phyloP scores from a whole-genome alignment of 495 filamentous ascomycete genomes.

The Penicillium pancosmium region DNA sequence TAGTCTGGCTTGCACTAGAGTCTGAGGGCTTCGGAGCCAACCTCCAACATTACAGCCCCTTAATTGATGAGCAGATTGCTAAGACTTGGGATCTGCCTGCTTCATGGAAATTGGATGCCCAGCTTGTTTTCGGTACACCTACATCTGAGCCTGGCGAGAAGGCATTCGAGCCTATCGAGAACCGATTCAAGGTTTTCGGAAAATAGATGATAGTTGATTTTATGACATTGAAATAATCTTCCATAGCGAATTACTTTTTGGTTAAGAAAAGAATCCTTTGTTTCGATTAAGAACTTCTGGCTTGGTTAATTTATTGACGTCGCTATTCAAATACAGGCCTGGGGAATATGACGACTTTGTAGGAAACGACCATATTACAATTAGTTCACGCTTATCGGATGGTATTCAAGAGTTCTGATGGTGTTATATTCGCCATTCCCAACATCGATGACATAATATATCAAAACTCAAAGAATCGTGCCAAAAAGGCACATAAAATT shows the following conservation, averaged over 20 bases:
- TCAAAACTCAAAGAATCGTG: no score
- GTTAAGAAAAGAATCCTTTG: background rate
- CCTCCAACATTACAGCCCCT: slow-evolving; percentile 59
- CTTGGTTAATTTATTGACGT: no score
- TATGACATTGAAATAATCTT: background rate
- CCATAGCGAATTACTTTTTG: background rate
- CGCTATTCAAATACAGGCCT: no score
- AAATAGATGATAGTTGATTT: slow-evolving; percentile 23
- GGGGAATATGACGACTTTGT: no score
- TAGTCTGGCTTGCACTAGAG: slow-evolving; percentile 55
- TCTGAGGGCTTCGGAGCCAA: slow-evolving; percentile 55
- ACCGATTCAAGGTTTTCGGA: slow-evolving; percentile 48
- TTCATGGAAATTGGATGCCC: slow-evolving; percentile 51
- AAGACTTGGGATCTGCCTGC: slow-evolving; percentile 47
- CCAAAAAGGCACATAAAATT: no score
- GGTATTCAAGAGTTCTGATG: no score
- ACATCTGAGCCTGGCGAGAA: slow-evolving; percentile 39
- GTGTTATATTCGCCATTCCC: no score
- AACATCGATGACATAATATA: no score
- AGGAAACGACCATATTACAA: no score
- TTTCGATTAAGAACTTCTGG: no score
- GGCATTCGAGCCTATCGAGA: slow-evolving; percentile 39
- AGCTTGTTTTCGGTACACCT: slow-evolving; percentile 54
- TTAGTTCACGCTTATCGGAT: no score
- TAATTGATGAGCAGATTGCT: slow-evolving; percentile 46